Evolutionary conservation across 2,329 filamentous ascomycete genomes (phyloP), one percentile per base, ranked within the genome.

Genomic region (Pezicula radicicola): DNA sequence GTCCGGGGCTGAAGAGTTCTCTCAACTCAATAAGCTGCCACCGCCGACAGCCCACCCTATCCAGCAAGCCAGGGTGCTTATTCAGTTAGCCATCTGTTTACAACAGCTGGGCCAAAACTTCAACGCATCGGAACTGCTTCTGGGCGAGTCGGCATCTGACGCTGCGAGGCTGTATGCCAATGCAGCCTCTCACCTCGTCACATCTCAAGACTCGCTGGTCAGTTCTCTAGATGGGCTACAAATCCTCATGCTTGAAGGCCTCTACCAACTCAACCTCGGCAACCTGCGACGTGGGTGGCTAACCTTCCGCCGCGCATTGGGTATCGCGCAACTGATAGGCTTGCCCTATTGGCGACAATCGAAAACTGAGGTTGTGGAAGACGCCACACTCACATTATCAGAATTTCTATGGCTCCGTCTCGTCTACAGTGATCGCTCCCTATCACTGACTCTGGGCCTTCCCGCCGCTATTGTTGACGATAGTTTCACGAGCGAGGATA

Each of bases 201-300:
- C 72, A 0, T 64, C 63, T 18, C 70, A 77, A 21, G 72, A 78
- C 44, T 68, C 70, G 0, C 59, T 80, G 0, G 54, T 73, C 0
- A 62, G 60, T 15, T 75, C 71, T 2, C 58, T 75, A 1, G 79
- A 82, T 60, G 77, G 74, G 1, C 59, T 79, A 12, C 72, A 77
- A 50, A 74, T 73, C 44, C 64, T 79, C 25, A 68, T 79, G 59
- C 63, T 78, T 0, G 72, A 77, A 50, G 65, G 63, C 9, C 66
- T 75, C 30, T 74, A 72, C 53, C 61, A 70, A 3, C 69, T 68
- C 25, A 75, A 76, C 8, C 55, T 60, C 0, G 77, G 77, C 1
- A 67, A 72, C 19, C 61, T 77, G 2, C 74, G 77, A 25, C 76
- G 75, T 43, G 68, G 72, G 0, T 78, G 72, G 72, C 54, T 77